Percentiles rank a stretch among this genome's conserved stretches.
Conservation (phyloP, 805 yeast genomes). For the Sugiyamaella qingdaonensis region DNA sequence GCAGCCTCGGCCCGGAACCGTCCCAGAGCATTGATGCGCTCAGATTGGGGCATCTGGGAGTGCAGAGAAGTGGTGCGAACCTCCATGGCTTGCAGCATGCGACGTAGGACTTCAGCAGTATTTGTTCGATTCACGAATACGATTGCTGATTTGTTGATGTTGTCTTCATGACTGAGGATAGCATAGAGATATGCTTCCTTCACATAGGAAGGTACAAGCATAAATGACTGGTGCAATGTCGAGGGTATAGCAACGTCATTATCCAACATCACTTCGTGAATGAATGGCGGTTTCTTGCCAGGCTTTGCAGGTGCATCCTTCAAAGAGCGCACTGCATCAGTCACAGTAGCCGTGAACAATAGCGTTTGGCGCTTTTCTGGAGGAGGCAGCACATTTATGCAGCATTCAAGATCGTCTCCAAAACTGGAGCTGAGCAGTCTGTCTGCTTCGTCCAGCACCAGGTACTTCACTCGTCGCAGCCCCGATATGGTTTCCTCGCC, state of each 20-base stretch:
- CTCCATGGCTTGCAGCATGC: constrained; percentile 69
- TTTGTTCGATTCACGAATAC: constrained; percentile 87
- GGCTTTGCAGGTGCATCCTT: constrained; percentile 57
- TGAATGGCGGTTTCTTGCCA: constrained; percentile 56
- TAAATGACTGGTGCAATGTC: constrained; percentile 58
- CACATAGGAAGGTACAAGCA: constrained; percentile 80
- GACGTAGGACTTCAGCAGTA: constrained; percentile 82
- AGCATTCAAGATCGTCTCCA: constrained; percentile 68
- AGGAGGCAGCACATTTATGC: constrained; percentile 68
- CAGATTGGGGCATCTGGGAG: constrained; percentile 90
- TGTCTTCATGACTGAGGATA: constrained; percentile 58
- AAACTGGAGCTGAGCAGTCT: constrained; percentile 80
- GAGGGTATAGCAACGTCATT: constrained; percentile 80
- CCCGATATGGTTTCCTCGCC: constrained; percentile 87
- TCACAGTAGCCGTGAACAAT: constrained; percentile 91
- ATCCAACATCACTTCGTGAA: constrained; percentile 70
- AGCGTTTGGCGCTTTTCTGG: constrained; percentile 77
- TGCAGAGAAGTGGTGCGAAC: constrained; percentile 85
- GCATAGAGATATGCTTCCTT: constrained; percentile 83
- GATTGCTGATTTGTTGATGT: constrained; percentile 64
- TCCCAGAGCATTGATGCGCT: constrained; percentile 85
- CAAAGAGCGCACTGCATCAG: constrained; percentile 81
- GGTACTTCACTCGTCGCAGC: constrained; percentile 66
- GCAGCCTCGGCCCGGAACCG: constrained; percentile 95
- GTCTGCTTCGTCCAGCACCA: constrained; percentile 96